Evolutionary conservation across 176 grass and related monocot species (phyloP).

Genomic region (Zizania latifolia): DNA sequence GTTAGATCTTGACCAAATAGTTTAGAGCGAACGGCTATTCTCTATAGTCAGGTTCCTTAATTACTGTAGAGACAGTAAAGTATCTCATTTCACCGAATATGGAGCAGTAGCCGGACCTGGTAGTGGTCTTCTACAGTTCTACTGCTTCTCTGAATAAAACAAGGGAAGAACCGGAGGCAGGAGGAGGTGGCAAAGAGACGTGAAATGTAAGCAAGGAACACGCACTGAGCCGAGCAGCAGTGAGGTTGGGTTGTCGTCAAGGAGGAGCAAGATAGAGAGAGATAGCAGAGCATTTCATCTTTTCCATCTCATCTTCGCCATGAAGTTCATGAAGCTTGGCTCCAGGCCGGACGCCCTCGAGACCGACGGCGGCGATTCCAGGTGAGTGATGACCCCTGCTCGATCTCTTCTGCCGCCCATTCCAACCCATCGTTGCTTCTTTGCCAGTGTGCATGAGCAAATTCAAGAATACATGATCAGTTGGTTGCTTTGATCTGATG

Average conservation of each 20-base stretch:
- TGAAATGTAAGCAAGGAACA: conserved; percentile 39
- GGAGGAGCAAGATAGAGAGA: neutral
- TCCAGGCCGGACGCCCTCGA: conserved; percentile 77
- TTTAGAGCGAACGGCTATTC: no score
- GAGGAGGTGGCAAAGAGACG: no score
- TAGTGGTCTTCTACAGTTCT: neutral
- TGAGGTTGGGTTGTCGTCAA: conserved; percentile 33
- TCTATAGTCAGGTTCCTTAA: no score
- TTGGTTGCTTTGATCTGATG: neutral
- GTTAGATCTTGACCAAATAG: no score
- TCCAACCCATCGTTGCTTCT: neutral
- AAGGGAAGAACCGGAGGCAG: neutral
- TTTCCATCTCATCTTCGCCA: neutral
- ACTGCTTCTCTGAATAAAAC: no score
- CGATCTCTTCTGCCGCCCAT: neutral
- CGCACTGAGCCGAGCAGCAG: conserved; percentile 31
- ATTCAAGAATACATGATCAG: neutral
- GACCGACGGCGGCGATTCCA: conserved; percentile 47
- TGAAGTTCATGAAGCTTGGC: conserved; percentile 93
- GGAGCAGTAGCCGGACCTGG: no score
- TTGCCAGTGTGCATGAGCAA: neutral
- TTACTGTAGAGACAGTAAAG: no score
- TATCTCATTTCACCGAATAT: neutral
- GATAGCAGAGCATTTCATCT: neutral
- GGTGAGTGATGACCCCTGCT: conserved; percentile 11